phyloP scores from a whole-genome alignment of 345 rosid species.

The Camelina sativa region DNA sequence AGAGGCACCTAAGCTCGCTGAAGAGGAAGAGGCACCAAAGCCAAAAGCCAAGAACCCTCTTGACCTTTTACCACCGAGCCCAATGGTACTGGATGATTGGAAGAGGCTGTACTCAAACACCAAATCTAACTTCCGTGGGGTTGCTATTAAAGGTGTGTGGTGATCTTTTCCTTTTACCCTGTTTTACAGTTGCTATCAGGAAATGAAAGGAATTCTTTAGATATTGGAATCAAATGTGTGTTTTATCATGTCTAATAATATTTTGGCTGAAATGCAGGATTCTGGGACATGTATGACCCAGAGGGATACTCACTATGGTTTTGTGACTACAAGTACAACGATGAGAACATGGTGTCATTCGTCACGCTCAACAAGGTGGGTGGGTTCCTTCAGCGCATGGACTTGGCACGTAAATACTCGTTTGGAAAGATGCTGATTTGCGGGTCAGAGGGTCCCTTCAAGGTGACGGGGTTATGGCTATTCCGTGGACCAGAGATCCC shows the following conservation, averaged over 20 bases:
- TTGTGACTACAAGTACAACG: constrained; percentile 96
- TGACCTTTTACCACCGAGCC: constrained; percentile 89
- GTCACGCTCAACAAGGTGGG: constrained; percentile 95
- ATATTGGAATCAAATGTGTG: neutral
- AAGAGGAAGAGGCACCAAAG: constrained; percentile 76
- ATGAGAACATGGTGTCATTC: constrained; percentile 86
- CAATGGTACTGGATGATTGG: constrained; percentile 96
- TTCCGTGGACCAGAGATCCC: constrained; percentile 96
- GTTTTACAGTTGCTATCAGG: neutral
- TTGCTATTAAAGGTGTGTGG: constrained; percentile 83
- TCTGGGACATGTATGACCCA: constrained; percentile 99
- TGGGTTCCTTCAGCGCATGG: constrained; percentile 97
- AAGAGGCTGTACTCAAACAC: constrained; percentile 99
- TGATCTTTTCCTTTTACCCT: neutral
- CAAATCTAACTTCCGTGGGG: constrained; percentile 93
- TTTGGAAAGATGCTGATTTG: constrained; percentile 97
- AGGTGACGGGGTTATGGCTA: constrained; percentile 95
- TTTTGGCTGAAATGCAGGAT: constrained; percentile 57
- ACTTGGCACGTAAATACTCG: constrained; percentile 89
- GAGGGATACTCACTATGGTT: constrained; percentile 99
- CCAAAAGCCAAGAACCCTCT: constrained; percentile 96
- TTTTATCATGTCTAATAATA: neutral
- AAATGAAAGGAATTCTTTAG: neutral
- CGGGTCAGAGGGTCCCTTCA: constrained; percentile 79
- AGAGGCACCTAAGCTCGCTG: constrained; percentile 47